phyloP scores from a whole-genome alignment of 495 filamentous ascomycete genomes.

The Neurospora sublineolata region DNA sequence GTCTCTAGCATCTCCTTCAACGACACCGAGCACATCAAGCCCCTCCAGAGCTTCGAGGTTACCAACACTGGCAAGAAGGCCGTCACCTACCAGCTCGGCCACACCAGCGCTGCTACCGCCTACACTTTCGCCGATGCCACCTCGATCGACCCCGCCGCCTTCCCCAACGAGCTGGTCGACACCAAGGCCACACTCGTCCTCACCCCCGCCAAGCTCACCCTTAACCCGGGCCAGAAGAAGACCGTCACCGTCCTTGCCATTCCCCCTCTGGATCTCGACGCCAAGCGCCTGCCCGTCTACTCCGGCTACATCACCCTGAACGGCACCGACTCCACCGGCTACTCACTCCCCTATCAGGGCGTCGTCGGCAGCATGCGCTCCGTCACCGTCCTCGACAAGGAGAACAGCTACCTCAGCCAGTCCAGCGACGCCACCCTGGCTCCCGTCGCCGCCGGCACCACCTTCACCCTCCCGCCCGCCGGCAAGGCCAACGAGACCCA shows the following conservation, averaged over 20 bases:
- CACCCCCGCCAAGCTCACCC: constrained; percentile 18
- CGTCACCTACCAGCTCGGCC: constrained; percentile 36
- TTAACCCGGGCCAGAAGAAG: constrained; percentile 26
- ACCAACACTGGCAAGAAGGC: constrained; percentile 37
- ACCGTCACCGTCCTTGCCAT: constrained; percentile 31
- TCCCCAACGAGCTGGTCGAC: constrained; percentile 28
- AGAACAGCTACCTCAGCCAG: constrained; percentile 22
- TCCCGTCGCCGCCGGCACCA: constrained; percentile 23
- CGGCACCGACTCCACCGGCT: constrained; percentile 34
- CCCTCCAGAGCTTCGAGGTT: constrained; percentile 37
- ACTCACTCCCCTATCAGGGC: constrained; percentile 42
- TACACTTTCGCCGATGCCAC: constrained; percentile 28
- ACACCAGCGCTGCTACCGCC: constrained; percentile 30
- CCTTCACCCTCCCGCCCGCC: constrained; percentile 30
- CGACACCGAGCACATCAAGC: constrained; percentile 42
- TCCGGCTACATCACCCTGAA: constrained; percentile 42
- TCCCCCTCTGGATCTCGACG: constrained; percentile 28
- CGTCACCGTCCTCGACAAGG: constrained; percentile 26
- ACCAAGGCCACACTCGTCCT: constrained; percentile 27
- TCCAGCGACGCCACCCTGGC: constrained; percentile 19
- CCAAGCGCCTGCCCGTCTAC: constrained; percentile 37
- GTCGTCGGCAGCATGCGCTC: constrained; percentile 34
- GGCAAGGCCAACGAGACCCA: constrained; percentile 24
- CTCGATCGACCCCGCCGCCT: constrained; percentile 21
- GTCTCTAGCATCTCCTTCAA: constrained; percentile 46